Evolutionary conservation across 768 basidiomycete genomes (phyloP).

Genomic region (Suillus plorans): DNA sequence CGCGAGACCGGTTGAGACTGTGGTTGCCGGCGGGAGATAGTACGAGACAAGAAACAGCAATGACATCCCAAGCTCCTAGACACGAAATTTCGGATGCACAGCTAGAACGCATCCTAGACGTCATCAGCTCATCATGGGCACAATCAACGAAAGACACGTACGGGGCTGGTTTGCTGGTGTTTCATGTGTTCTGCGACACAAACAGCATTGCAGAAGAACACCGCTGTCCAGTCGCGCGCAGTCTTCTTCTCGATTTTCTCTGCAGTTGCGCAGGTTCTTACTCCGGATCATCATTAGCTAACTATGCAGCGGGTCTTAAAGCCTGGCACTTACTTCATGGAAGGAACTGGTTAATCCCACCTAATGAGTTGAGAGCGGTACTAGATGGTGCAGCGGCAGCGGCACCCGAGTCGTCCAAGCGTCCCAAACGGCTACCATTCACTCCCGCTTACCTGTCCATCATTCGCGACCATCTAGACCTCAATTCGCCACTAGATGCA

Average conservation of each 20-base stretch:
- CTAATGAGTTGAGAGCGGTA: constrained; percentile 12
- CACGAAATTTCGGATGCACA: background rate
- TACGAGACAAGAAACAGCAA: background rate
- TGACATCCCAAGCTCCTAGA: background rate
- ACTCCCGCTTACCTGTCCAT: constrained; percentile 7
- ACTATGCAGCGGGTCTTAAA: constrained; percentile 38
- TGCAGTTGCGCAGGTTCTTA: constrained; percentile 32
- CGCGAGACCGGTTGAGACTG: constrained; percentile 20
- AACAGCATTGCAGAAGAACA: constrained; percentile 29
- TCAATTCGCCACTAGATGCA: background rate
- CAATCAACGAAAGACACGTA: constrained; percentile 34
- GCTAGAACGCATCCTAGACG: constrained; percentile 19
- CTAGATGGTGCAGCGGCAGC: constrained; percentile 9
- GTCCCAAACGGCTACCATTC: constrained; percentile 8
- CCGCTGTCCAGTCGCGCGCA: constrained; percentile 26
- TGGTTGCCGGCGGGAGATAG: constrained; percentile 18
- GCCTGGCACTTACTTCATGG: constrained; percentile 51
- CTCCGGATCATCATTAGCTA: constrained; percentile 31
- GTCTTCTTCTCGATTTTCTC: constrained; percentile 32
- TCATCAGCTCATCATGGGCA: constrained; percentile 28
- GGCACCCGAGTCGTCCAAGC: constrained; percentile 8
- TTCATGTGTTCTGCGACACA: constrained; percentile 42
- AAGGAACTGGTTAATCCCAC: constrained; percentile 27
- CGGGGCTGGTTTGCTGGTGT: constrained; percentile 34
- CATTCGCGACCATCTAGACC: background rate